Conservation (phyloP, 2,329 filamentous ascomycete genomes). For the Fusarium brachygibbosum region DNA sequence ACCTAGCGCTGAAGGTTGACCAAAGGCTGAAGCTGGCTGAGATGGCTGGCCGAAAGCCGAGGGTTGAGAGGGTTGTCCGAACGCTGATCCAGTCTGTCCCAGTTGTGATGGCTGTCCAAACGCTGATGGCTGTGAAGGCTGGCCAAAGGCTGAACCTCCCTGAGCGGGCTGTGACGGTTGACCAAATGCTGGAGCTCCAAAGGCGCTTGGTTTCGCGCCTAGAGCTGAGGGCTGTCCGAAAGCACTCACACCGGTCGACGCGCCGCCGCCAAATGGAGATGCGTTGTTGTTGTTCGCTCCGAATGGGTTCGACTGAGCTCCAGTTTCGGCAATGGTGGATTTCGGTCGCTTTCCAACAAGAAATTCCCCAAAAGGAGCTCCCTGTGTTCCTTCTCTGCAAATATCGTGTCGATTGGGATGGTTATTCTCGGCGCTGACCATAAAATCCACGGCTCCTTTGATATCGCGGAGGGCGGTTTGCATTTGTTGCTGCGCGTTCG, state of each 20-base stretch:
- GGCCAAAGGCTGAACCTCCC: slow-evolving; percentile 48
- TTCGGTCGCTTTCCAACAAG: slow-evolving; percentile 55
- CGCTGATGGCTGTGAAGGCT: slow-evolving; percentile 51
- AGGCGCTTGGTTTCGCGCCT: slow-evolving; percentile 51
- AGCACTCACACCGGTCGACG: slow-evolving; percentile 47
- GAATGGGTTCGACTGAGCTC: slow-evolving; percentile 60
- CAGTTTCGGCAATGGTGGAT: slow-evolving; percentile 46
- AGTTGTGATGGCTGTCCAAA: slow-evolving; percentile 59
- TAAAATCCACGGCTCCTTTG: slow-evolving; percentile 78
- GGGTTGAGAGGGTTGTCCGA: slow-evolving; percentile 53
- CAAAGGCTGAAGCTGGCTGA: slow-evolving; percentile 30
- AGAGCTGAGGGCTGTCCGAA: slow-evolving; percentile 55
- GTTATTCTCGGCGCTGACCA: slow-evolving; percentile 74
- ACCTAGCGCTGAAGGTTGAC: slow-evolving; percentile 39
- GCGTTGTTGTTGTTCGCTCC: slow-evolving; percentile 47
- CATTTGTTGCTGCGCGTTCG: slow-evolving; percentile 78
- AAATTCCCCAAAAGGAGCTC: slow-evolving; percentile 62
- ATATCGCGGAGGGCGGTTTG: slow-evolving; percentile 77
- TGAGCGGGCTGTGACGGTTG: slow-evolving; percentile 57
- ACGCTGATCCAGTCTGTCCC: slow-evolving; percentile 43
- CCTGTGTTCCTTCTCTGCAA: slow-evolving; percentile 62
- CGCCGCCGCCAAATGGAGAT: slow-evolving; percentile 51
- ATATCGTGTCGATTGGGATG: slow-evolving; percentile 83
- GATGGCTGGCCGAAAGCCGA: slow-evolving; percentile 53
- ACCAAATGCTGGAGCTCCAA: slow-evolving; percentile 50